Evolutionary conservation across 345 rosid genomes (phyloP), one percentile per base, ranked within the genome.

Genomic region (Corymbia maculata): DNA sequence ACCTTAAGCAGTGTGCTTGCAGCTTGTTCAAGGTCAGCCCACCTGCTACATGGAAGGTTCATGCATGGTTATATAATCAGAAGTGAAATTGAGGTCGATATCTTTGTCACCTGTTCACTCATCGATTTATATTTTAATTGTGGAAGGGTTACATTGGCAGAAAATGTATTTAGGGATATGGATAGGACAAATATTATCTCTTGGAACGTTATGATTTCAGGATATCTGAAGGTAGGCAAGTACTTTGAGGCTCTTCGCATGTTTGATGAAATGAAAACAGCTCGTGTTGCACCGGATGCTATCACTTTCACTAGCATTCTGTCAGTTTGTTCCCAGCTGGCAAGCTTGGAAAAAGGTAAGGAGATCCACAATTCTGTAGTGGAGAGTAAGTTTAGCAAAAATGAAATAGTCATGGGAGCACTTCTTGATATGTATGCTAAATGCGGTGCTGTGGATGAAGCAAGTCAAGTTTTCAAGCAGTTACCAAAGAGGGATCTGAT

Each of bases 401-500:
- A 94, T 85, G 92, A 92, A 88, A 68, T 94, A 66, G 93, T 95
- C 88, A 94, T 92, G 95, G 95, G 96, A 51, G 96, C 97, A 28
- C 95, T 95, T 68, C 95, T 96, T 26, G 97, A 95, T 91, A 95
- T 95, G 97, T 96, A 95, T 88, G 95, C 97, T 42, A 96, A 96
- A 92, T 95, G 98, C 52, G 98, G 98, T n/a, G 95, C 96, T 32
- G 92, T 95, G 26, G 93, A 94, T 89, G 93, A 94, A 85, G 98
- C 97, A 24, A 80, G 86, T 22, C 51, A 45, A 52, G 92, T 94
- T 64, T 96, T 95, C 66, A 22, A 84, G 68, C 88, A 87, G 87
- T 88, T 94, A 85, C 94, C 94, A 8, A 89, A 89, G 87, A 94
- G 87, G 89, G 97, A 96, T 93, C 91, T 92, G 32, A 92, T 95